Evolutionary conservation across 1,139 yeast genomes (phyloP).

Genomic region (Candida freyschussii): DNA sequence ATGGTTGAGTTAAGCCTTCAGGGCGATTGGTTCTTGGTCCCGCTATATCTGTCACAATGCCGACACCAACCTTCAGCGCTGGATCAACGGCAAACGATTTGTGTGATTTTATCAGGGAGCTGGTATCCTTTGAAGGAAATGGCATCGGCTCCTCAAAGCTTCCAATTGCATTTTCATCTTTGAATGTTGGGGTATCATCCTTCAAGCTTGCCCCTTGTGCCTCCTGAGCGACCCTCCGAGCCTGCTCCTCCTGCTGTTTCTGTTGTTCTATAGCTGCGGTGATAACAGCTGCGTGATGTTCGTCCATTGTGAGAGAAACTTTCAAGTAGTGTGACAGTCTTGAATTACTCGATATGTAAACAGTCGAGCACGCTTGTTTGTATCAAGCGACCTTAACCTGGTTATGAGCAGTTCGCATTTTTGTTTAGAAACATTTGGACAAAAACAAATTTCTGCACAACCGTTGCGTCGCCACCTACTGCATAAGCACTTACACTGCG

Average conservation of each 20-base stretch:
- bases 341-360: not conserved
- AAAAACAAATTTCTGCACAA: not conserved
- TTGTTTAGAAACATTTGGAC: not conserved
- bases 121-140: not conserved
- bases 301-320: no score
- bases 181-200: not conserved
- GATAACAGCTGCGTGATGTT: slow-evolving; percentile 21
- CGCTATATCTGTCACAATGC: slow-evolving; percentile 18
- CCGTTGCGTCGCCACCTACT: not conserved
- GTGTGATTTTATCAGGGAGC: not conserved
- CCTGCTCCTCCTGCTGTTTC: slow-evolving; percentile 8
- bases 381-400: slow-evolving; percentile 19
- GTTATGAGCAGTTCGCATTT: slow-evolving; percentile 17
- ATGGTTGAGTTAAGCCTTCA: slow-evolving; percentile 4
- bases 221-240: slow-evolving; percentile 7
- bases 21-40: slow-evolving; percentile 17
- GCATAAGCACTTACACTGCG: not conserved
- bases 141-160: no score
- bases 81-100: slow-evolving; percentile 24
- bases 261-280: slow-evolving; percentile 22
- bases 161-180: not conserved
- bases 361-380: no score
- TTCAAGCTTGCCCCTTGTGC: not conserved
- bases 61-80: slow-evolving; percentile 19
- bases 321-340: no score